Evolutionary conservation across 1,139 yeast species (phyloP).

Genomic region (Debaryomyces psychrophilus): DNA sequence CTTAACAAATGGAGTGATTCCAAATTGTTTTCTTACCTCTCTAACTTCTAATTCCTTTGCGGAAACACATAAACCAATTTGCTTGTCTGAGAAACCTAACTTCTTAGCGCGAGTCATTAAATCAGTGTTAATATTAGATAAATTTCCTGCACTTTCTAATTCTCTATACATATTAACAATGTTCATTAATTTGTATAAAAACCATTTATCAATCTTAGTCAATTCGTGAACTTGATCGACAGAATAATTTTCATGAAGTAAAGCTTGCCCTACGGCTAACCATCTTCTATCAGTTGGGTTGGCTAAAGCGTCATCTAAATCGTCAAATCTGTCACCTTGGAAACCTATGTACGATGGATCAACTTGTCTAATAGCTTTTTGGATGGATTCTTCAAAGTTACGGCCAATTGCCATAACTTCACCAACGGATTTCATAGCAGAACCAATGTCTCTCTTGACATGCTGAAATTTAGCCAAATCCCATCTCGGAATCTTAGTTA

Average conservation of each 20-base stretch:
- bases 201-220: conserved; percentile 95
- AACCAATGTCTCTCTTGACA: conserved; percentile 89
- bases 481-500: conserved; percentile 98
- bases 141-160: conserved; percentile 64
- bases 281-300: conserved; percentile 98
- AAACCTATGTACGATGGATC: conserved; percentile 91
- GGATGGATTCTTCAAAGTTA: conserved; percentile 95
- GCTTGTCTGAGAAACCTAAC: conserved; percentile 93
- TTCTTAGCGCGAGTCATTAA: conserved; percentile 81
- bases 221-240: conserved; percentile 91
- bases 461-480: conserved; percentile 94
- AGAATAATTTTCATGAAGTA: conserved; percentile 83
- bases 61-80: conserved; percentile 77
- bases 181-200: conserved; percentile 86
- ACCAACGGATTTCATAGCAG: conserved; percentile 98
- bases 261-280: conserved; percentile 97
- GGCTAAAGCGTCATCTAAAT: conserved; percentile 76
- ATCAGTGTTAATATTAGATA: conserved; percentile 64
- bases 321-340: conserved; percentile 84
- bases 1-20: conserved; percentile 90
- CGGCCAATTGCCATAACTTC: conserved; percentile 99
- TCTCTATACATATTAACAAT: conserved; percentile 86
- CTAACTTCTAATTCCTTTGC: conserved; percentile 79
- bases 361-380: conserved; percentile 95
- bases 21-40: conserved; percentile 71